Base-by-base conservation (phyloP, 2,329 filamentous ascomycete species). In the Cytospora schulzeri region DNA sequence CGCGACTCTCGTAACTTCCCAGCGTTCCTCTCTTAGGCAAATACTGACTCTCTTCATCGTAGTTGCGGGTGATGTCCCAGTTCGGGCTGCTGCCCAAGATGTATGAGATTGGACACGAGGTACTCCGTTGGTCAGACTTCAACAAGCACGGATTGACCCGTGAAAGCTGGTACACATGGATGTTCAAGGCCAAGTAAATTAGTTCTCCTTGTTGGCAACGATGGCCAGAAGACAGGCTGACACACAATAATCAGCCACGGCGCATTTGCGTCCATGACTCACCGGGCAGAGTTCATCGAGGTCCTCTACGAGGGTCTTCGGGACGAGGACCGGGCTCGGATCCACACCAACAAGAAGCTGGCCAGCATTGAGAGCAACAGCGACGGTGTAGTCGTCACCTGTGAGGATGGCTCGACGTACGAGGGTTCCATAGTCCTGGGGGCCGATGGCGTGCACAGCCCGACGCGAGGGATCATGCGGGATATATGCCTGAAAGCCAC, bases 381-480 rank as follows among this genome's bases (percentile, higher is more conserved):
- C n/a, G 53, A 59, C 11, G 64, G 64, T 11, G 64, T 66, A 19
- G 9, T 53, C 0, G 64, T 63, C 26, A 66, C 29, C 14, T 62
- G 59, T 24, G 38, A 60, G 3, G 60, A 66, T 26, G 64, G 64
- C 17, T 57, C 58, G 12, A 59, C 35, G 0, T 76, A 76, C 65
- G 29, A 67, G 0, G 79, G 77, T 0, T 72, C 76, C 64, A 68
- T 81, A n/a, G 63, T 78, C 6, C 70, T 80, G 24, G 79, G 78
- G 9, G 76, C 78, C 15, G 79, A 81, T 63, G 79, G 79, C n/a
- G 75, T 76, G 2, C 75, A 78, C 64, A 80, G 77, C 67, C 73
- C 66, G 26, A 73, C 74, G 5, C 72, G 77, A 7, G 60, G 65
- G 11, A 71, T 75, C 38, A 76, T 80, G 71, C 73, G 77, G 28